phyloP scores from a whole-genome alignment of 805 yeast species.

The Saccharomyces paradoxus region DNA sequence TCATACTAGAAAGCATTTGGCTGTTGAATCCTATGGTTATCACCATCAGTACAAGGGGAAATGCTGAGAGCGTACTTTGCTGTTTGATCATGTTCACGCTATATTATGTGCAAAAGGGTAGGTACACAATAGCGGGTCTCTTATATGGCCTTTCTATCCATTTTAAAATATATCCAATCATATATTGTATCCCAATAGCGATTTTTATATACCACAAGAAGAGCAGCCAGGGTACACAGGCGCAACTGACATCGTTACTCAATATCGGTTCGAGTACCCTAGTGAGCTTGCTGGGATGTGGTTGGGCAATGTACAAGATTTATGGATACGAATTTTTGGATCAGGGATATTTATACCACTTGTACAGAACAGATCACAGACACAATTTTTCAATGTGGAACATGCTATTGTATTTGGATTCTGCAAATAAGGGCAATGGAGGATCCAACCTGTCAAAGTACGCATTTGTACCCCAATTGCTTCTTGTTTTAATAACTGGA shows the following conservation, averaged over 20 bases:
- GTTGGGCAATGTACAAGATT: constrained; percentile 50
- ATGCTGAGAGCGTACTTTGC: constrained; percentile 82
- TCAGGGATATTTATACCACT: constrained; percentile 77
- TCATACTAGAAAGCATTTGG: constrained; percentile 60
- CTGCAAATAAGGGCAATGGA: constrained; percentile 27
- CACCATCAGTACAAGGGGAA: constrained; percentile 87
- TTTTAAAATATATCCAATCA: constrained; percentile 85
- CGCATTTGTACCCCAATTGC: constrained; percentile 80
- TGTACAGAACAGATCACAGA: constrained; percentile 79
- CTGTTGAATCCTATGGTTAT: constrained; percentile 89
- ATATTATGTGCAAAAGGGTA: constrained; percentile 34
- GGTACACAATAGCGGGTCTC: constrained; percentile 35
- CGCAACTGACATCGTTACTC: constrained; percentile 29
- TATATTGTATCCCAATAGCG: constrained; percentile 66
- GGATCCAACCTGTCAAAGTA: constrained; percentile 28
- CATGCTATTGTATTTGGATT: constrained; percentile 56
- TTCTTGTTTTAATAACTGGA: constrained; percentile 28
- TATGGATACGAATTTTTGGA: constrained; percentile 72
- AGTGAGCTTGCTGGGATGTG: constrained; percentile 39
- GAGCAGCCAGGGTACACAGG: constrained; percentile 32
- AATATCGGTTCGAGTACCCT: constrained; percentile 35
- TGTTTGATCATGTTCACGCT: constrained; percentile 60
- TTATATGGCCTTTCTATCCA: constrained; percentile 75
- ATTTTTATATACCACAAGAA: constrained; percentile 25
- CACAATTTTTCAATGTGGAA: constrained; percentile 92